Conservation (phyloP, 371 early-diverging fungal genomes). For the Capniomyces stellatus region DNA sequence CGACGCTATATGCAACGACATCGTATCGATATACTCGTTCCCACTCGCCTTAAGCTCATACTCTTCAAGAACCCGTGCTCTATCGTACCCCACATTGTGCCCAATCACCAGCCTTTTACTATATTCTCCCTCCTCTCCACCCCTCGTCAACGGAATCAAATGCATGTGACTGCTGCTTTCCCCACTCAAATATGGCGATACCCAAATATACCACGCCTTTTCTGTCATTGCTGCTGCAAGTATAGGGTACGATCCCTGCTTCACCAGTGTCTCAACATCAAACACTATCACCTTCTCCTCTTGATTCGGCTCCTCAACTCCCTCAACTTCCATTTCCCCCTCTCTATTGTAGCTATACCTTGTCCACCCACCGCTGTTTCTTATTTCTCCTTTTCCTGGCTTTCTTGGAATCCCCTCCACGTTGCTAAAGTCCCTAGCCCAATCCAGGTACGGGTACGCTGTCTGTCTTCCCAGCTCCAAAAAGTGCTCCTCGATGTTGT, state of each 20-base stretch:
- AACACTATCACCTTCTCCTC: slow-evolving; percentile 54
- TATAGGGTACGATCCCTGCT: slow-evolving; percentile 47
- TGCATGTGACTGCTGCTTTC: slow-evolving; percentile 25
- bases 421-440: slow-evolving; percentile 31
- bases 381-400: slow-evolving; percentile 28
- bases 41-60: slow-evolving; percentile 36
- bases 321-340: slow-evolving; percentile 10
- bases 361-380: slow-evolving; percentile 58
- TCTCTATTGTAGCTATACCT: slow-evolving; percentile 30
- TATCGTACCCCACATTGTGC: slow-evolving; percentile 84
- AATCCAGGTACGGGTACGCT: slow-evolving; percentile 29
- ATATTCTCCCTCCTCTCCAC: slow-evolving; percentile 4
- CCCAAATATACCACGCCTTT: slow-evolving; percentile 82
- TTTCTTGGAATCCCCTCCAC: slow-evolving; percentile 33
- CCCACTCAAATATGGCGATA: slow-evolving; percentile 48
- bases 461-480: slow-evolving; percentile 45
- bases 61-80: slow-evolving; percentile 76
- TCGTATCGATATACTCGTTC: slow-evolving; percentile 70
- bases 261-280: slow-evolving; percentile 72
- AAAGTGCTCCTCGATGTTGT: slow-evolving; percentile 67
- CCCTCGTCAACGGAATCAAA: slow-evolving; percentile 42
- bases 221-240: slow-evolving; percentile 66
- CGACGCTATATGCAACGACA: slow-evolving; percentile 83
- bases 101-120: slow-evolving; percentile 46
- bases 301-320: slow-evolving; percentile 28